Evolutionary conservation across 2,329 filamentous ascomycete species (phyloP).

Genomic region (Colletotrichum costaricense): DNA sequence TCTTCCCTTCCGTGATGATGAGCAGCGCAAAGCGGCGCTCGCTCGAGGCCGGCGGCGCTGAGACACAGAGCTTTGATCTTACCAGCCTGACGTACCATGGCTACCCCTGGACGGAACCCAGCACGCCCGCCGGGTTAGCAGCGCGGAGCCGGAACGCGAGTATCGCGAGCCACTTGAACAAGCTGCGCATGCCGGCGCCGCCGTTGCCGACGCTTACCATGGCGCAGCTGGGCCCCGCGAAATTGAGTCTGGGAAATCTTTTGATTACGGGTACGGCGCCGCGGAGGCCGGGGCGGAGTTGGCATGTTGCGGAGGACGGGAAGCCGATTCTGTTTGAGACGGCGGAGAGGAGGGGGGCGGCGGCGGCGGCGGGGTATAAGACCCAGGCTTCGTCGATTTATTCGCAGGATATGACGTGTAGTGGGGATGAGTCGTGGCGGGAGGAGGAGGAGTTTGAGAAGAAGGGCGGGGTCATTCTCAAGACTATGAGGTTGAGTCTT

Average conservation of each 20-base stretch:
- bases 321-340: conserved; percentile 20
- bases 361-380: background rate
- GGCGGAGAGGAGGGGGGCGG: conserved; percentile 2
- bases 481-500: conserved; percentile 29
- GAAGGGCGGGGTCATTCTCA: conserved; percentile 32
- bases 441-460: background rate
- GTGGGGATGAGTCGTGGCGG: background rate
- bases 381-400: conserved; percentile 29
- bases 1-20: conserved; percentile 41
- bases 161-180: conserved; percentile 32
- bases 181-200: conserved; percentile 24
- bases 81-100: conserved; percentile 45
- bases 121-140: conserved; percentile 16
- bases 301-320: conserved; percentile 26
- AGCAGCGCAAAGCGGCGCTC: conserved; percentile 32
- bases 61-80: conserved; percentile 42
- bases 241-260: conserved; percentile 41
- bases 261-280: conserved; percentile 41
- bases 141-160: conserved; percentile 39
- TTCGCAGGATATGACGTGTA: conserved; percentile 10
- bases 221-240: conserved; percentile 42
- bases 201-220: conserved; percentile 34
- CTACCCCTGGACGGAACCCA: conserved; percentile 43
- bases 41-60: background rate
- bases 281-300: conserved; percentile 34